phyloP scores from a whole-genome alignment of 164 flowering plant genomes.

The Kingdonia uniflora region DNA sequence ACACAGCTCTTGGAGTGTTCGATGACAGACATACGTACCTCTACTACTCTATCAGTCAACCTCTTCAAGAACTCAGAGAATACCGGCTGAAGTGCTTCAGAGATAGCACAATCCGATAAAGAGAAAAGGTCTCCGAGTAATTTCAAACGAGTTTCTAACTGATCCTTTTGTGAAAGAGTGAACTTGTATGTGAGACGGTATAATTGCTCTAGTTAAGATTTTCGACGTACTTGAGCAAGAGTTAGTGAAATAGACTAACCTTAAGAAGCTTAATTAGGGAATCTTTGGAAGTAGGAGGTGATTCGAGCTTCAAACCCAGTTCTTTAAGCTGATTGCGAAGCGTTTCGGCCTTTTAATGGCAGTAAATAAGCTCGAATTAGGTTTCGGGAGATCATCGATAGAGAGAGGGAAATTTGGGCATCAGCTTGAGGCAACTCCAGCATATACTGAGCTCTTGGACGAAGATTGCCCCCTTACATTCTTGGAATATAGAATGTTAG shows the following conservation, averaged over 20 bases:
- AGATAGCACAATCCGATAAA: conserved; percentile 40
- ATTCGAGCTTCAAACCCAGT: conserved; percentile 76
- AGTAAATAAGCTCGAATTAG: no score
- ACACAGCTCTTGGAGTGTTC: conserved; percentile 60
- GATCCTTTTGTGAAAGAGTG: conserved; percentile 93
- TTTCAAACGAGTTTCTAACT: conserved; percentile 55
- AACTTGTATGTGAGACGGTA: no score
- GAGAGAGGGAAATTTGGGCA: no score
- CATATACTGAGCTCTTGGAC: no score
- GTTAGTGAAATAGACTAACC: no score
- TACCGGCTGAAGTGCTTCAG: conserved; percentile 66
- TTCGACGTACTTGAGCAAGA: no score
- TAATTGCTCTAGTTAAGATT: no score
- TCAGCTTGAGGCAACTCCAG: no score
- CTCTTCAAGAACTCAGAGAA: conserved; percentile 85
- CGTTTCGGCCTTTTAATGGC: conserved; percentile 54
- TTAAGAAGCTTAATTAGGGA: conserved; percentile 68
- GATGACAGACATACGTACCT: conserved; percentile 78
- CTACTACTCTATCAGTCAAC: conserved; percentile 77
- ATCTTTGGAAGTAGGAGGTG: conserved; percentile 64
- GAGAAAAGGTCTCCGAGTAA: conserved; percentile 82
- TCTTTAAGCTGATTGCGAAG: conserved; percentile 59
- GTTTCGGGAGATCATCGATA: no score
- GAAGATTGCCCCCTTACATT: no score
- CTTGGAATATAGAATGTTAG: no score